Evolutionary conservation across 2,329 filamentous ascomycete genomes (phyloP), one percentile per base, ranked within the genome.

Genomic region (Didymella exigua): DNA sequence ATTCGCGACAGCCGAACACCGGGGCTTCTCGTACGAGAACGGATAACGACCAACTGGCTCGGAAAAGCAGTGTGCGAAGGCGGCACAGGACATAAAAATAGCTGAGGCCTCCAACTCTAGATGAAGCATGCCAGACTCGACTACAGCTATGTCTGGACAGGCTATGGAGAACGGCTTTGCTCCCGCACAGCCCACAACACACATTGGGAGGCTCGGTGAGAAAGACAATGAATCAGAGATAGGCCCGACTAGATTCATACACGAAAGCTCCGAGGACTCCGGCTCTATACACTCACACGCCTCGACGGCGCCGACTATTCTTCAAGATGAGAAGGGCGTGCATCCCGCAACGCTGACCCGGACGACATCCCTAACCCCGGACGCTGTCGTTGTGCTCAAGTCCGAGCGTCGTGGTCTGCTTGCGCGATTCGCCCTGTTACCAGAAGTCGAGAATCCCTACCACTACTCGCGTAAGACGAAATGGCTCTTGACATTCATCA

Each of bases 401-500:
- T 65, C 72, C 1, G 73, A 84, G 58, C 83, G 91, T 43, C 82
- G 91, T 66, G 93, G 93, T 0, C 78, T 96, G 1, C 81, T 96
- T 42, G 87, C 86, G 1, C 82, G 82, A 31, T 79, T 96, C 11
- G 80, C 89, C 1, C 56, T 96, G 27, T 79, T 96, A 14, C 88
- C 91, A 1, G 93, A 97, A 76, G 86, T 96, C 13, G 86, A 90
- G 40, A 81, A 87, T 27, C 89, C 92, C 0, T 86, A 87, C 55
- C 84, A 90, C 45, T 96, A 96, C 70, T 78, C 82, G 10, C 83
- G 84, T 29, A 82, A 78, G 44, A 90, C 85, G 13, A 96, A 96
- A 84, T 96, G 92, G 92, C 82, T 85, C 56, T 86, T 97, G 61
- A 96, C 92, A 0, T 65, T 86, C 30, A 84, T 93, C 42, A 84